A percentile compares a stretch with the other conserved stretches of the same genome.
Conservation (phyloP, 2,329 filamentous ascomycete genomes). For the Calonectria leucothoes region DNA sequence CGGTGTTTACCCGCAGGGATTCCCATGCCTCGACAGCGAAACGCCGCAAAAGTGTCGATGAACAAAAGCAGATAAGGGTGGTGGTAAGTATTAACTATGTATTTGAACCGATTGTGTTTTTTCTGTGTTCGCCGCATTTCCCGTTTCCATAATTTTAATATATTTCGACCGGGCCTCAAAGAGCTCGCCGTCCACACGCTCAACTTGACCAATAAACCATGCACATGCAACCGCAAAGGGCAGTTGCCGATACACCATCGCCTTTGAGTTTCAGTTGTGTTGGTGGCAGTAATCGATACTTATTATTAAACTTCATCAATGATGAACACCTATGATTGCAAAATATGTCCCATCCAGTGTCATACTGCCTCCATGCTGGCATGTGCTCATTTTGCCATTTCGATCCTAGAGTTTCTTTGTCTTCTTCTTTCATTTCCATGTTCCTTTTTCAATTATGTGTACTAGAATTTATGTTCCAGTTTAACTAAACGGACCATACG, state of each 20-base stretch:
- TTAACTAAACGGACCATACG: no score
- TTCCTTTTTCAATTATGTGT: no score
- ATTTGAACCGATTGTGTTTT: no score
- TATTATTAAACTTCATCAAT: neutral
- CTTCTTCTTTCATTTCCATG: no score
- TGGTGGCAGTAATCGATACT: neutral
- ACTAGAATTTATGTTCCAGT: no score
- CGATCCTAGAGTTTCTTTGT: no score
- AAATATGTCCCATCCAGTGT: neutral
- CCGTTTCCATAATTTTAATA: neutral
- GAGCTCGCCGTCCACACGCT: neutral
- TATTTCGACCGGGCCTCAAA: neutral
- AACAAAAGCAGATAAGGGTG: neutral
- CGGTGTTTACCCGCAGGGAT: conserved; percentile 23
- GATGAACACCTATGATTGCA: neutral
- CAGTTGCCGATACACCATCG: no score
- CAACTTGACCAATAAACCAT: neutral
- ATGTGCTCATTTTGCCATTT: no score
- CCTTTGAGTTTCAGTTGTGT: neutral
- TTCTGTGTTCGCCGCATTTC: neutral
- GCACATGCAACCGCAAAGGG: neutral
- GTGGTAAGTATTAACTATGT: neutral
- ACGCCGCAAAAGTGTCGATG: neutral
- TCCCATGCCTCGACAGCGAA: neutral
- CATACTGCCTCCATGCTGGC: no score